These are phyloP conservation scores for Diaporthe capsici DNA, from an alignment of 2,329 filamentous ascomycete genomes.

Conservation along the genomic window DNA sequence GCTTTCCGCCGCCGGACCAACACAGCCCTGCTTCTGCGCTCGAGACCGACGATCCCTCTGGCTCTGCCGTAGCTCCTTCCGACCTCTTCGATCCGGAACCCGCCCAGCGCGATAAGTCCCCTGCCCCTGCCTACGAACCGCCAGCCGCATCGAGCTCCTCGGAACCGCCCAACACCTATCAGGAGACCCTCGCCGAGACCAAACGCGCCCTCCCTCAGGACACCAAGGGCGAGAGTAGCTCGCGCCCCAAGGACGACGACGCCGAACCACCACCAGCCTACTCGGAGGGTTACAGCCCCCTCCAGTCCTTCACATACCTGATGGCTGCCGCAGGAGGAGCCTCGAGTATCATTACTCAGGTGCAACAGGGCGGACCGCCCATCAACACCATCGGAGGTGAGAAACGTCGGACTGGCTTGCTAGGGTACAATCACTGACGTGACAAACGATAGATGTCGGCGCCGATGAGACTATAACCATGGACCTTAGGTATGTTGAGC, in stretches of 20 bases:
- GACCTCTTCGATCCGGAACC: constrained; percentile 46
- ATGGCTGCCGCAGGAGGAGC: constrained; percentile 98
- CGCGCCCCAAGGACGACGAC: constrained; percentile 81
- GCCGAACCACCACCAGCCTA: constrained; percentile 96
- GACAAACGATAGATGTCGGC: constrained; percentile 75
- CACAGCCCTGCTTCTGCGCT: constrained; percentile 51
- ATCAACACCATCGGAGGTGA: constrained; percentile 90
- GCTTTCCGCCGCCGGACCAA: constrained; percentile 46
- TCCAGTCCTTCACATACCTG: constrained; percentile 93
- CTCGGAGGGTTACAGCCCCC: constrained; percentile 92
- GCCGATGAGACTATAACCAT: constrained; percentile 95
- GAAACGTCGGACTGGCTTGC: constrained; percentile 45
- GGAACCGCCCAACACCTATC: constrained; percentile 55
- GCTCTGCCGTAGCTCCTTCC: constrained; percentile 53
- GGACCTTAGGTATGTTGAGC: constrained; percentile 82
- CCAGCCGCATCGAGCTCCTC: constrained; percentile 56
- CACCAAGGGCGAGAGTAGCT: constrained; percentile 78
- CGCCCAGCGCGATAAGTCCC: constrained; percentile 50
- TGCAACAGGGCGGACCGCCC: constrained; percentile 92
- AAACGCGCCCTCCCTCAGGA: constrained; percentile 88
- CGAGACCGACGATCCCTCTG: constrained; percentile 55
- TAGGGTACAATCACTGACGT: constrained; percentile 42
- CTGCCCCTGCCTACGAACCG: constrained; percentile 70
- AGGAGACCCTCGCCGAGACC: constrained; percentile 77
- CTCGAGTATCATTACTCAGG: constrained; percentile 99